These are phyloP conservation scores for Pythium apleroticum DNA, from an alignment of 352 stramenopile genomes.

Conservation along the genomic window DNA sequence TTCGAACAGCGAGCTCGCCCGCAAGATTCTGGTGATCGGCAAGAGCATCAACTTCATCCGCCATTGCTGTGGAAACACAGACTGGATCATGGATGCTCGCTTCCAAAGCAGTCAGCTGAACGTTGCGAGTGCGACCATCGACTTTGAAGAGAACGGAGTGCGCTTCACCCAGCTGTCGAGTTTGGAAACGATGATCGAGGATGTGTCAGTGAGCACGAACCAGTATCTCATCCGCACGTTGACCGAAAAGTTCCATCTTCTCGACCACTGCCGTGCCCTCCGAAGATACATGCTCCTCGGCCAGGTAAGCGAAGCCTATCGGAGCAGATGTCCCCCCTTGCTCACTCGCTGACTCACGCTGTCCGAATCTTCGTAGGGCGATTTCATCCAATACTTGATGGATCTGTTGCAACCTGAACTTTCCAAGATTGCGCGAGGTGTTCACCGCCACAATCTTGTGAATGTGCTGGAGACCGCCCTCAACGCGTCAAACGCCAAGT, in stretches of 20 bases:
- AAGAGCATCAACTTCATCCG: slow-evolving; percentile 99
- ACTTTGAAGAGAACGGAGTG: slow-evolving; percentile 54
- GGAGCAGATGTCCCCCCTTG: too few species aligned
- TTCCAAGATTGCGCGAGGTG: slow-evolving; percentile 84
- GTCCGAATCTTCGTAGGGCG: slow-evolving; percentile 67
- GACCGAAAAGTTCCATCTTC: slow-evolving; percentile 92
- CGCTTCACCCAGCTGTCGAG: slow-evolving; percentile 73
- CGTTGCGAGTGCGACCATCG: slow-evolving; percentile 37
- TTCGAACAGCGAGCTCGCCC: slow-evolving; percentile 79
- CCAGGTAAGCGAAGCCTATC: too few species aligned
- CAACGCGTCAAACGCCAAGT: slow-evolving; percentile 95
- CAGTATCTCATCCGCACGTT: slow-evolving; percentile 91
- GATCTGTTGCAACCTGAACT: slow-evolving; percentile 91
- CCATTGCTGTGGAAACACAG: slow-evolving; percentile 89
- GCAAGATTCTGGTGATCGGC: slow-evolving; percentile 94
- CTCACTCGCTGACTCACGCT: too few species aligned
- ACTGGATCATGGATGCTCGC: slow-evolving; percentile 78
- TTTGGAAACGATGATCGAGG: slow-evolving; percentile 76
- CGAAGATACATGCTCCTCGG: slow-evolving; percentile 98
- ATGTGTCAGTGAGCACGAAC: slow-evolving; percentile 82
- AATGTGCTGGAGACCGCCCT: slow-evolving; percentile 94
- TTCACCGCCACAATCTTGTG: slow-evolving; percentile 96
- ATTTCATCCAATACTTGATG: slow-evolving; percentile 98
- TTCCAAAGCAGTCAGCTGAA: slow-evolving; percentile 33
- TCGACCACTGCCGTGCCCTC: slow-evolving; percentile 94